Conservation (phyloP, 805 yeast genomes). For the Starmerella floris region DNA sequence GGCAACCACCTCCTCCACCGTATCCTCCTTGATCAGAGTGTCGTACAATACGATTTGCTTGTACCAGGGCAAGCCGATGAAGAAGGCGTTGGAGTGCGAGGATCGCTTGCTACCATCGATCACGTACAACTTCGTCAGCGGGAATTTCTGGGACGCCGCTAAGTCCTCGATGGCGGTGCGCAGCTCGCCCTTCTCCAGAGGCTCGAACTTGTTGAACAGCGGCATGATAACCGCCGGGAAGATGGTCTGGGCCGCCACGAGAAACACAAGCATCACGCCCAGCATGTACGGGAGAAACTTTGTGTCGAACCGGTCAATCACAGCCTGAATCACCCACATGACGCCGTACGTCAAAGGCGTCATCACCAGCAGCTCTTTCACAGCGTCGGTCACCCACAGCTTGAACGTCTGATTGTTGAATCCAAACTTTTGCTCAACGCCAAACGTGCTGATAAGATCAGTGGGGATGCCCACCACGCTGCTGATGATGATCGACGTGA, state of each 20-base stretch:
- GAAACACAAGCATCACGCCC: slow-evolving; percentile 55
- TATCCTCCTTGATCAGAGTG: slow-evolving; percentile 69
- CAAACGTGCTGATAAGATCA: slow-evolving; percentile 65
- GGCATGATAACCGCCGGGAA: slow-evolving; percentile 85
- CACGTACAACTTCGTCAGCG: slow-evolving; percentile 70
- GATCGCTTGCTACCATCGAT: slow-evolving; percentile 97
- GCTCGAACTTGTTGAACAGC: slow-evolving; percentile 77
- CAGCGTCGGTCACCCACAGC: slow-evolving; percentile 58
- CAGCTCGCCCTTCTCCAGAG: slow-evolving; percentile 81
- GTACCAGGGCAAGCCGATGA: slow-evolving; percentile 91
- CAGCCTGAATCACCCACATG: slow-evolving; percentile 61
- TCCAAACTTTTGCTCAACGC: slow-evolving; percentile 82
- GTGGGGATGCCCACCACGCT: slow-evolving; percentile 52
- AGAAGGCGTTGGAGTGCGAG: slow-evolving; percentile 92
- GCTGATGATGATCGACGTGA: slow-evolving; percentile 31
- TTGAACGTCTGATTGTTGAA: slow-evolving; percentile 72
- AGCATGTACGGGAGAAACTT: slow-evolving; percentile 71
- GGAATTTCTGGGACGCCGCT: slow-evolving; percentile 67
- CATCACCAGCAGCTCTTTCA: slow-evolving; percentile 47
- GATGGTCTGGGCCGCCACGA: slow-evolving; percentile 58
- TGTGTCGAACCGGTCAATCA: slow-evolving; percentile 68
- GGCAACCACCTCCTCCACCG: slow-evolving; percentile 73
- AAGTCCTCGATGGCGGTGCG: slow-evolving; percentile 66
- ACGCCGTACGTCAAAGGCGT: slow-evolving; percentile 57
- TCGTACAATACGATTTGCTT: slow-evolving; percentile 91